Evolutionary conservation across 2,329 filamentous ascomycete genomes (phyloP), one percentile per base, ranked within the genome.

Genomic region (Arthrinium puccinioides): DNA sequence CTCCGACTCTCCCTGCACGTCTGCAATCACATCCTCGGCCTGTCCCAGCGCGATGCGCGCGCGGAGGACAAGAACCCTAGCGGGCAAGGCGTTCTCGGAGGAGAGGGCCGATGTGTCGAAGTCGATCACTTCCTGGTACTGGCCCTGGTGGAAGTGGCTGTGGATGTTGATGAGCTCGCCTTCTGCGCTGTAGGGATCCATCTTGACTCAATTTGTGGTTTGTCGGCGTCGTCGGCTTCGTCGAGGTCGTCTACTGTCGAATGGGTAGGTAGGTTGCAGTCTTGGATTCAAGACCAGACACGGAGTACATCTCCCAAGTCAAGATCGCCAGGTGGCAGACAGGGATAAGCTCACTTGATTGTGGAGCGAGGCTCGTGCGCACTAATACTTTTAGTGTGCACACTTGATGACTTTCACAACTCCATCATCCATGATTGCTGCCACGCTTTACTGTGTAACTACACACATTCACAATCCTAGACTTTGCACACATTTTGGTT

Each of bases 91-190:
- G 66, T 96, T 96, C 53, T 84, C 79, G 45, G 80, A 50, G 30
- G 86, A 92, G 55, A 97, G 83, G 42, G 80, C 71, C 6, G 83
- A 79, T 29, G 80, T 83, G 62, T 94, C 84, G 65, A 88, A 94
- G 66, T 92, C 83, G 62, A 94, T 63, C 46, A 94, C 89, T 56
- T 82, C 73, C 56, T 86, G 76, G 72, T 87, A 95, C 70, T 94
- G 89, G 57, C 86, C 88, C 61, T 82, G 77, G 61, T 82, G 74
- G 65, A 83, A 84, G 63, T 77, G 62, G 62, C 76, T 82, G 67
- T 82, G 77, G 47, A 84, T 74, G 64, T 81, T 83, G 59, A 84
- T 74, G 51, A 84, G 65, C 66, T 84, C 80, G 64, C 79, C 79
- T 62, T 84, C 79, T 46, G 78, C 72, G 32, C 78, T 82, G 60